These are phyloP conservation scores for Galerina marginata DNA, from an alignment of 768 basidiomycete genomes.

Conservation along the genomic window DNA sequence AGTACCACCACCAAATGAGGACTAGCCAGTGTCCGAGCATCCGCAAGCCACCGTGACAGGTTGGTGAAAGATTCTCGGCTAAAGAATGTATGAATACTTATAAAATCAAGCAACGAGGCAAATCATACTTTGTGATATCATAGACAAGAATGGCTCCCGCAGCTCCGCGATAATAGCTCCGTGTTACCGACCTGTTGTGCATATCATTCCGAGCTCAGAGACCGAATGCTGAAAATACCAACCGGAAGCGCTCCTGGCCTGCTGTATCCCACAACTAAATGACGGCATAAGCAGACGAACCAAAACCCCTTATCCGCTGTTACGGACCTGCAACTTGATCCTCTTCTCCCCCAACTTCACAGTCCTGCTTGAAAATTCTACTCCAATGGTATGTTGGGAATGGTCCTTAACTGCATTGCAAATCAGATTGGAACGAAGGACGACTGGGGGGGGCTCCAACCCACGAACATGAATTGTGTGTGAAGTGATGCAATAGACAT, in stretches of 20 bases:
- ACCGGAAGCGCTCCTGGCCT: slow-evolving; percentile 95
- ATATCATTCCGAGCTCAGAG: neutral
- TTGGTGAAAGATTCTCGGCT: slow-evolving; percentile 90
- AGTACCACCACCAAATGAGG: slow-evolving; percentile 89
- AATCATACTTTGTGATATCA: slow-evolving; percentile 83
- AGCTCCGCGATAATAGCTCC: slow-evolving; percentile 96
- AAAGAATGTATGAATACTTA: slow-evolving; percentile 20
- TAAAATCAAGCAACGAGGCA: neutral
- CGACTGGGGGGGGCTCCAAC: slow-evolving; percentile 2
- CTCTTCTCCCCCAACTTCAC: slow-evolving; percentile 92
- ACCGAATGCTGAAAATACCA: slow-evolving; percentile 12
- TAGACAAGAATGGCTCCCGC: slow-evolving; percentile 92
- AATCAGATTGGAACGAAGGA: slow-evolving; percentile 7
- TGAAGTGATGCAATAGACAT: slow-evolving; percentile 94
- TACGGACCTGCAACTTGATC: slow-evolving; percentile 89
- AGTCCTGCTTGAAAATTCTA: slow-evolving; percentile 95
- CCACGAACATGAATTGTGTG: slow-evolving; percentile 89
- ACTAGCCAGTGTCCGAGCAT: slow-evolving; percentile 91
- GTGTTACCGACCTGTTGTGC: slow-evolving; percentile 76
- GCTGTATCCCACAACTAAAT: slow-evolving; percentile 94
- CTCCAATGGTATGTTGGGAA: slow-evolving; percentile 97
- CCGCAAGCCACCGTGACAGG: slow-evolving; percentile 88
- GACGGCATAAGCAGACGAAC: slow-evolving; percentile 24
- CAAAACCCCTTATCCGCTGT: slow-evolving; percentile 10
- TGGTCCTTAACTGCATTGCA: slow-evolving; percentile 86